Base-by-base conservation (phyloP, 2,329 filamentous ascomycete genomes). In the Rutstroemia sydowiana region DNA sequence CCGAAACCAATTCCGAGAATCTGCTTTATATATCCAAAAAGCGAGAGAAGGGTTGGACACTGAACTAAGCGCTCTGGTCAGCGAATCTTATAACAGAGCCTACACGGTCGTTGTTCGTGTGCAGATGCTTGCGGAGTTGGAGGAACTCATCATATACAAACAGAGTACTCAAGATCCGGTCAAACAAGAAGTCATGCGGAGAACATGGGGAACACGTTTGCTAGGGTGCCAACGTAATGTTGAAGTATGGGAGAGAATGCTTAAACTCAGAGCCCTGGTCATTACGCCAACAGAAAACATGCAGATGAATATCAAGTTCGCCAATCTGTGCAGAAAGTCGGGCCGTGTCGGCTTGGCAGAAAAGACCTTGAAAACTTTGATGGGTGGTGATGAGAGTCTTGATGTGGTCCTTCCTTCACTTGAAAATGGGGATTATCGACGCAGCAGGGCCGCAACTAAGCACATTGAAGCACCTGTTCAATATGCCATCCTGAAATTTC, bases 291-390 rank as follows among this genome's bases (percentile, higher is more conserved):
- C 82, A 31, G 91, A 99, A 67, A 96, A 96, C 64, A 89, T 95
- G 75, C 88, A 95, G 63, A 98, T 98, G 90, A 96, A 91, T 84
- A 97, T 98, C 74, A 99, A 98, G 68, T 98, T 96, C 67, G 88
- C 93, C 63, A 98, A 97, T 63, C 81, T 98, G 5, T 99, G 95
- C 70, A 87, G 95, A 63, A 99, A 98, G 70, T 95, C 92, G 41
- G 87, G 89, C 53, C 86, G 93, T 28, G 91, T 92, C 77, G 92
- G 93, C 9, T 79, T 99, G 45, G 93, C 93, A 1, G 93, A 98
- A 71, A 95, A 95, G 71, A 95, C 91, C 10, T 74, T 99, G 48
- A 91, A 93, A 66, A 88, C 89, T 55, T 75, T 98, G n/a, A 85
- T 96, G 51, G 87, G 85, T 26, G 82, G 77, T 44, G 82, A 89